Evolutionary conservation across 2,329 filamentous ascomycete species (phyloP).

Genomic region (Daldinia sp.): DNA sequence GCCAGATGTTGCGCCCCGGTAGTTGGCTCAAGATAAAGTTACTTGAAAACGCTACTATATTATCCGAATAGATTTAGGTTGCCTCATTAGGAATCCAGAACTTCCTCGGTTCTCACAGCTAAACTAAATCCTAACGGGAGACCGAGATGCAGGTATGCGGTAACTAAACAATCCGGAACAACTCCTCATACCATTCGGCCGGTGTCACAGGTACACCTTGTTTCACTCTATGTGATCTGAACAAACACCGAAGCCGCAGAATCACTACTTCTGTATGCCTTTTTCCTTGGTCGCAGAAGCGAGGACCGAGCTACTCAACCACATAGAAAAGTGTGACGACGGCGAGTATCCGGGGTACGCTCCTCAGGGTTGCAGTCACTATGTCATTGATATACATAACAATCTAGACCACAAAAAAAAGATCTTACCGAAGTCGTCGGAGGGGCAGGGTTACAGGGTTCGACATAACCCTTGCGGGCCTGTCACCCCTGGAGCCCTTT

Average conservation of each 20-base stretch:
- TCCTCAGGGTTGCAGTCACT: slow-evolving; percentile 25
- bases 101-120: slow-evolving; percentile 8
- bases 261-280: background rate
- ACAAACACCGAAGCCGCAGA: slow-evolving; percentile 12
- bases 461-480: slow-evolving; percentile 12
- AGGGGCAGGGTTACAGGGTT: background rate
- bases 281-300: slow-evolving; percentile 1
- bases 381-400: slow-evolving; percentile 35
- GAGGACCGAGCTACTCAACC: slow-evolving; percentile 3
- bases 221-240: slow-evolving; percentile 3
- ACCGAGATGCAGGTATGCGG: slow-evolving; percentile 26
- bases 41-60: slow-evolving; percentile 13
- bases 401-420: slow-evolving; percentile 29
- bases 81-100: slow-evolving; percentile 22
- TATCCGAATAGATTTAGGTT: slow-evolving; percentile 17
- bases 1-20: slow-evolving; percentile 7
- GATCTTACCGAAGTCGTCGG: slow-evolving; percentile 26
- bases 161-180: slow-evolving; percentile 9
- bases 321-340: slow-evolving; percentile 18
- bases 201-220: slow-evolving; percentile 15
- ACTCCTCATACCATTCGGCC: slow-evolving; percentile 17
- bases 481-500: slow-evolving; percentile 20
- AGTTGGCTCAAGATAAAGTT: slow-evolving; percentile 34
- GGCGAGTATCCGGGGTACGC: slow-evolving; percentile 21
- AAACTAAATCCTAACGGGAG: slow-evolving; percentile 23